These are phyloP conservation scores for Lasiosphaeria hispida DNA, from an alignment of 495 filamentous ascomycete species.

Conservation along the genomic window DNA sequence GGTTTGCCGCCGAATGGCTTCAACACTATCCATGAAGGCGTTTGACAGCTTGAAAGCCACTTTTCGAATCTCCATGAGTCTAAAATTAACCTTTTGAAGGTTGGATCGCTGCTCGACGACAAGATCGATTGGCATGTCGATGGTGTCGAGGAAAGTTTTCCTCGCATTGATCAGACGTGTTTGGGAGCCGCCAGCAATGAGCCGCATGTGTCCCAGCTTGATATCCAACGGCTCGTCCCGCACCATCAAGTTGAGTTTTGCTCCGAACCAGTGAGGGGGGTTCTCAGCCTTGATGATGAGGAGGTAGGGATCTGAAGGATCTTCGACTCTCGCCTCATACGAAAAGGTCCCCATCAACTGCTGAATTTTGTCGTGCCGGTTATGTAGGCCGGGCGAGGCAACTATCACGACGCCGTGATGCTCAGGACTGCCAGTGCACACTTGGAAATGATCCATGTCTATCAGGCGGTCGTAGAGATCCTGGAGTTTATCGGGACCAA, in stretches of 20 bases:
- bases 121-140: constrained; percentile 79
- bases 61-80: constrained; percentile 92
- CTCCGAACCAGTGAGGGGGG: constrained; percentile 78
- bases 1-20: constrained; percentile 83
- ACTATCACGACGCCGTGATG: constrained; percentile 78
- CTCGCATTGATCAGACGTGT: constrained; percentile 75
- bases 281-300: constrained; percentile 81
- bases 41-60: constrained; percentile 96
- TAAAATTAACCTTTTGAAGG: constrained; percentile 83
- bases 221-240: constrained; percentile 80
- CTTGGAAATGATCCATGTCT: constrained; percentile 80
- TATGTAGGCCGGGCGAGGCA: constrained; percentile 74
- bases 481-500: constrained; percentile 61
- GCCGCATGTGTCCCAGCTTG: constrained; percentile 79
- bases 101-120: constrained; percentile 91
- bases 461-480: constrained; percentile 80
- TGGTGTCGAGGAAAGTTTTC: constrained; percentile 67
- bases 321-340: constrained; percentile 71
- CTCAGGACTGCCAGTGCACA: constrained; percentile 62
- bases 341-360: constrained; percentile 85
- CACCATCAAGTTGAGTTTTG: constrained; percentile 64
- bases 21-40: constrained; percentile 98
- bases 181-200: constrained; percentile 86
- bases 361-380: constrained; percentile 74
- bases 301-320: constrained; percentile 74